Conservation (phyloP, 257 asterid species). For the Solanum gandarillasii region DNA sequence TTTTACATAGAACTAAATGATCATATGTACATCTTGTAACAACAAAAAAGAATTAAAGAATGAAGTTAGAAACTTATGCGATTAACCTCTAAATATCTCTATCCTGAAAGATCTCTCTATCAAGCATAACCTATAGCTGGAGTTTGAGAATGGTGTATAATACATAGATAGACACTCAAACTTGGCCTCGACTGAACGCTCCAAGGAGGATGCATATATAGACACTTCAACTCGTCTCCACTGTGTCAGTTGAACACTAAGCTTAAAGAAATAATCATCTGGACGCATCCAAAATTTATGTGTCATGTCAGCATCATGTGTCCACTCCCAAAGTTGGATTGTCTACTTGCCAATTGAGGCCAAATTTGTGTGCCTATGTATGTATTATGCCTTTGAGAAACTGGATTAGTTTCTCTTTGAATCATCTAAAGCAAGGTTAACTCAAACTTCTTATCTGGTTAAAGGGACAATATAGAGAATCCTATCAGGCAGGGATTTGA, state of each 20-base stretch:
- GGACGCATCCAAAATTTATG: not conserved
- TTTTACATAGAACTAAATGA: not conserved
- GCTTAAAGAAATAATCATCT: not conserved
- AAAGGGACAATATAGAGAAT: not conserved
- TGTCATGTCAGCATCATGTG: not conserved
- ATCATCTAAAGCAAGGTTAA: constrained; percentile 4
- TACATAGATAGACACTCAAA: not conserved
- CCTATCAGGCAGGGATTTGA: not conserved
- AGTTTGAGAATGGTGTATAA: not conserved
- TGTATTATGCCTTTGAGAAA: not conserved
- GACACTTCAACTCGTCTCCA: not conserved
- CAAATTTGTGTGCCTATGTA: not conserved
- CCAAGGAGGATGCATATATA: not conserved
- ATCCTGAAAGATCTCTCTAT: not conserved
- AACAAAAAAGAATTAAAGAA: constrained; percentile 11
- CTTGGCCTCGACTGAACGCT: not conserved
- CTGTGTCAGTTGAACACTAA: no score
- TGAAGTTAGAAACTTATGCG: constrained; percentile 7
- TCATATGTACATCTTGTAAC: not conserved
- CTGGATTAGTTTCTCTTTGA: constrained; percentile 6
- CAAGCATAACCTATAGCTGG: not conserved
- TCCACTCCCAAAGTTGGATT: not conserved
- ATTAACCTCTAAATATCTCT: constrained; percentile 2
- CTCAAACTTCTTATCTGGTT: constrained; percentile 3
- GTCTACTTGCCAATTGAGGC: not conserved